Evolutionary conservation across 148 eudicot species (phyloP).

Genomic region (Fagopyrum homotropicum): DNA sequence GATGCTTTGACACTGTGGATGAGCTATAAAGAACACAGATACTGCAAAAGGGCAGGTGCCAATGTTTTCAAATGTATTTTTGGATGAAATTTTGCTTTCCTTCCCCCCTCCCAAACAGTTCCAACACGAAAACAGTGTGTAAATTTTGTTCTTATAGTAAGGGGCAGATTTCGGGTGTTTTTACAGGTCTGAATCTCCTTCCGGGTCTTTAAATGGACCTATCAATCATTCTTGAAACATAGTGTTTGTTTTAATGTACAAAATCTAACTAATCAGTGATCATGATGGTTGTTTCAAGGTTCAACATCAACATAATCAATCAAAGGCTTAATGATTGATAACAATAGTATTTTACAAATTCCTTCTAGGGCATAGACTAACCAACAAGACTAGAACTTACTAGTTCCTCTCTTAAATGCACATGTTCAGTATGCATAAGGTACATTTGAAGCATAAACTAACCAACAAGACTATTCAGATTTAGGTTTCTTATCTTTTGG

Average conservation of each 20-base stretch:
- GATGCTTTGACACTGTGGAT: neutral
- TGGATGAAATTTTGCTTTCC: neutral
- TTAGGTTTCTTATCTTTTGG: conserved; percentile 29
- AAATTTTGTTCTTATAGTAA: neutral
- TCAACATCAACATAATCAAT: neutral
- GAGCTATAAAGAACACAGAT: neutral
- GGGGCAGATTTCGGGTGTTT: neutral
- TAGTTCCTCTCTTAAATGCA: neutral
- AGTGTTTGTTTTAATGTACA: neutral
- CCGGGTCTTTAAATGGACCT: neutral
- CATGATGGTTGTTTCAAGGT: neutral
- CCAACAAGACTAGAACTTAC: neutral
- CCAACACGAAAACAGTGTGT: neutral
- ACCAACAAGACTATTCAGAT: conserved; percentile 22
- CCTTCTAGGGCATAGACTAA: neutral
- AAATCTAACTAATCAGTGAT: neutral
- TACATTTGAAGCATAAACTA: neutral
- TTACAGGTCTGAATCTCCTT: too few species aligned
- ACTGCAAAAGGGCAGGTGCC: neutral
- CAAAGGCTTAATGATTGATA: neutral
- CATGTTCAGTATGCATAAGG: neutral
- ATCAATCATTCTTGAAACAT: neutral
- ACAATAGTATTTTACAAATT: conserved; percentile 3
- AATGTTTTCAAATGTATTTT: neutral
- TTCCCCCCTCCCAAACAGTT: neutral